phyloP scores from a whole-genome alignment of 2,329 filamentous ascomycete genomes.

The Sporothrix globosa region DNA sequence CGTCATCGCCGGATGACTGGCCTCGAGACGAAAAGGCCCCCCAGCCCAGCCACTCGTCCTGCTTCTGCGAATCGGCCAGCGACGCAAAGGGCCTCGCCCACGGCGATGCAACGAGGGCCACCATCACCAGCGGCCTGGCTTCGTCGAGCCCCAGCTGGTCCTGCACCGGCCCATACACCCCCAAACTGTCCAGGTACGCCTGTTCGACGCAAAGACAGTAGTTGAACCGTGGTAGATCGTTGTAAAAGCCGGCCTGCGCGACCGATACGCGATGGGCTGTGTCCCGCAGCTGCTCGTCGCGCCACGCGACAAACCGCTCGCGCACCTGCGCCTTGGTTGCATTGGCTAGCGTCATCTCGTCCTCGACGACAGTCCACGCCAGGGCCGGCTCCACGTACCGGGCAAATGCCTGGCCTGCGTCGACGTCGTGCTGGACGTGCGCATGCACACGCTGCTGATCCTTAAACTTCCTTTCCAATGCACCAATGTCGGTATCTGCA shows the following conservation, averaged over 20 bases:
- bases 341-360: not conserved
- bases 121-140: not conserved
- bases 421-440: not conserved
- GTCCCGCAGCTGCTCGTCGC: not conserved
- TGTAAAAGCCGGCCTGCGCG: not conserved
- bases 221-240: constrained; percentile 5
- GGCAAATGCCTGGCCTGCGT: not conserved
- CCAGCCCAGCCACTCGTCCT: not conserved
- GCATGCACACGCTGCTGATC: not conserved
- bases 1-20: not conserved
- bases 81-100: not conserved
- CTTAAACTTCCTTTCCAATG: too few species aligned
- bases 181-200: not conserved
- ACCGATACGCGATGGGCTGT: not conserved
- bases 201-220: not conserved
- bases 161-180: not conserved
- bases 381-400: not conserved
- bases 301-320: not conserved
- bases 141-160: not conserved
- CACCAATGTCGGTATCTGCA: too few species aligned
- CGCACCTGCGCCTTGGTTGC: not conserved
- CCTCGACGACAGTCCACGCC: not conserved
- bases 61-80: not conserved
- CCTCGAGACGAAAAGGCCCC: not conserved
- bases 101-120: not conserved